Conservation (phyloP, 106 monocot species). For the Xerophyta viscosa region DNA sequence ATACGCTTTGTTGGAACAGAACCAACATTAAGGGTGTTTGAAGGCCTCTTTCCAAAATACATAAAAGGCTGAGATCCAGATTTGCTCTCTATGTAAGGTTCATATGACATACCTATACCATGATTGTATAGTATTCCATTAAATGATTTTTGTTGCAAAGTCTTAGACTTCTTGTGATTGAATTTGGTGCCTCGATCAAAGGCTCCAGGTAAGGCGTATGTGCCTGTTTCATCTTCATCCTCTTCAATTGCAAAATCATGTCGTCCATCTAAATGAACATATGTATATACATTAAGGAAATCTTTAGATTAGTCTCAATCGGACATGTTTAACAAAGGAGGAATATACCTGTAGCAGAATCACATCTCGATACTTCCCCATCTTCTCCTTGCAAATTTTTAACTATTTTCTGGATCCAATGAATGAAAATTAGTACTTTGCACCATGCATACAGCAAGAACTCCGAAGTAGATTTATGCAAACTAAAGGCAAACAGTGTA, state of each 20-base stretch:
- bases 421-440: too few species aligned
- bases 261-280: slow-evolving; percentile 29
- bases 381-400: slow-evolving; percentile 44
- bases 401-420: slow-evolving; percentile 39
- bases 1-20: slow-evolving; percentile 76
- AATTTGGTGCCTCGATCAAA: slow-evolving; percentile 46
- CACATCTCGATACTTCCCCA: slow-evolving; percentile 39
- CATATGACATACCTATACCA: slow-evolving; percentile 40
- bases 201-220: slow-evolving; percentile 26
- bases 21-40: slow-evolving; percentile 38
- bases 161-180: slow-evolving; percentile 49
- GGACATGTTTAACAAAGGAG: too few species aligned
- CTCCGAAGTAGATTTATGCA: too few species aligned
- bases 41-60: slow-evolving; percentile 47
- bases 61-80: slow-evolving; percentile 25
- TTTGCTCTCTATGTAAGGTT: slow-evolving; percentile 34
- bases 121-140: slow-evolving; percentile 22
- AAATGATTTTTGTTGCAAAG: slow-evolving; percentile 35
- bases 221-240: slow-evolving; percentile 69
- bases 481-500: too few species aligned
- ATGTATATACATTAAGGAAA: too few species aligned
- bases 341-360: slow-evolving; percentile 70
- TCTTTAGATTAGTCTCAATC: too few species aligned
- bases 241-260: slow-evolving; percentile 56
- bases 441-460: too few species aligned